These are phyloP conservation scores for Inonotus obliquus DNA, from an alignment of 1,284 basidiomycete species.

Conservation along the genomic window DNA sequence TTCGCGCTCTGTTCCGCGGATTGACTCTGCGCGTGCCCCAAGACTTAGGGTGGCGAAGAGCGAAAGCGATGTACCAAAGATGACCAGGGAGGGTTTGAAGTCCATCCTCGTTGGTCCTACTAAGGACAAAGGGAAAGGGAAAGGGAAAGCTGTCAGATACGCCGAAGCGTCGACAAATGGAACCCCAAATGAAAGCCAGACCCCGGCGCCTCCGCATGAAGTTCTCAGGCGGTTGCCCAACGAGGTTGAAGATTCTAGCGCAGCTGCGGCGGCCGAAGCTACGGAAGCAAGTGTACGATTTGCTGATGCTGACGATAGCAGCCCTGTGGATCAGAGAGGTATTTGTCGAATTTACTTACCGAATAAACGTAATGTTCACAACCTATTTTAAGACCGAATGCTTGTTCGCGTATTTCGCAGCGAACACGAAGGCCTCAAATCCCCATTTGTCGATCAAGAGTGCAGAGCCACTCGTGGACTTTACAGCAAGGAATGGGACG, in stretches of 20 bases:
- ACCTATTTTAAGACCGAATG: slow-evolving; percentile 65
- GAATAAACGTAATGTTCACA: background rate
- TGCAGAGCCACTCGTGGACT: slow-evolving; percentile 60
- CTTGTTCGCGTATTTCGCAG: slow-evolving; percentile 69
- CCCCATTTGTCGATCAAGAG: slow-evolving; percentile 62
- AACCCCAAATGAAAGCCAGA: slow-evolving; percentile 19
- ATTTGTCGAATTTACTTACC: slow-evolving; percentile 10
- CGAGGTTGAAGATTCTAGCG: slow-evolving; percentile 54
- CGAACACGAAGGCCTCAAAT: slow-evolving; percentile 44
- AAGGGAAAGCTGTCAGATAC: slow-evolving; percentile 26
- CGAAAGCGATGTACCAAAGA: slow-evolving; percentile 17
- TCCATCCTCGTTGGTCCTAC: slow-evolving; percentile 9
- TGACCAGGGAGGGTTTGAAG: slow-evolving; percentile 2
- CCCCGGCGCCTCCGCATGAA: slow-evolving; percentile 48
- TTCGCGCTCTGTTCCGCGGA: background rate
- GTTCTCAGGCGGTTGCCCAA: slow-evolving; percentile 53
- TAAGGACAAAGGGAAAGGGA: slow-evolving; percentile 31
- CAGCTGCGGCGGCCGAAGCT: slow-evolving; percentile 43
- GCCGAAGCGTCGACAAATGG: slow-evolving; percentile 18
- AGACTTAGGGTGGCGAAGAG: slow-evolving; percentile 19
- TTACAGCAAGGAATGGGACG: slow-evolving; percentile 65
- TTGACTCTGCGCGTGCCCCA: background rate
- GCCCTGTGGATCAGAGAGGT: slow-evolving; percentile 57
- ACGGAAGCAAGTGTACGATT: slow-evolving; percentile 22
- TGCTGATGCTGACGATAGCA: slow-evolving; percentile 29